Conservation (phyloP, 768 basidiomycete species). For the Chalciporus piperatus region DNA sequence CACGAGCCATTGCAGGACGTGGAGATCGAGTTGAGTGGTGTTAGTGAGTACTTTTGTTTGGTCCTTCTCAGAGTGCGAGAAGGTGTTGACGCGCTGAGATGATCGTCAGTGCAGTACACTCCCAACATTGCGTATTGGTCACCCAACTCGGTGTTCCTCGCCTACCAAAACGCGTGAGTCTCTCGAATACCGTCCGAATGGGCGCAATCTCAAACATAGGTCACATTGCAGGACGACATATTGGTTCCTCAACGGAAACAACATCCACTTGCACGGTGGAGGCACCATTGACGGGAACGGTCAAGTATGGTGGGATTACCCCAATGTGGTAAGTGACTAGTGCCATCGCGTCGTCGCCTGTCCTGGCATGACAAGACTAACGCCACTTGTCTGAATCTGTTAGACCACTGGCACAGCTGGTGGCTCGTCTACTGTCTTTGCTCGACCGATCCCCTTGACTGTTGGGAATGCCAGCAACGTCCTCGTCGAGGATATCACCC, state of each 20-base stretch:
- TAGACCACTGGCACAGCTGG: slow-evolving; percentile 39
- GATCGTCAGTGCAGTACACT: slow-evolving; percentile 32
- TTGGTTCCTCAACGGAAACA: slow-evolving; percentile 39
- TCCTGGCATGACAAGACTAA: neutral
- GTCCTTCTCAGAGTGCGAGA: neutral
- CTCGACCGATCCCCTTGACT: slow-evolving; percentile 44
- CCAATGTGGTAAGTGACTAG: slow-evolving; percentile 17
- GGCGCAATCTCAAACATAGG: neutral
- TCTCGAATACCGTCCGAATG: neutral
- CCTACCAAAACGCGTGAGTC: slow-evolving; percentile 41
- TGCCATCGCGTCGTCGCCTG: slow-evolving; percentile 4
- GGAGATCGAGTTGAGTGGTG: slow-evolving; percentile 38
- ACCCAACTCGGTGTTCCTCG: slow-evolving; percentile 37
- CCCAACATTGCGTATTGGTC: slow-evolving; percentile 44
- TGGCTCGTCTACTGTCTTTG: slow-evolving; percentile 42
- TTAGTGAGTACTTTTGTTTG: slow-evolving; percentile 22
- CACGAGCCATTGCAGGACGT: slow-evolving; percentile 37
- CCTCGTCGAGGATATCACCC: slow-evolving; percentile 36
- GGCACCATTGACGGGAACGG: slow-evolving; percentile 45
- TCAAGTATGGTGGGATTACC: slow-evolving; percentile 40
- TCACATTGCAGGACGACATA: slow-evolving; percentile 33
- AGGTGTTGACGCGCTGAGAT: neutral
- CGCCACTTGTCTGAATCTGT: neutral
- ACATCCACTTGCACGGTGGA: slow-evolving; percentile 40
- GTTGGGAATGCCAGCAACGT: slow-evolving; percentile 45